Base-by-base conservation (phyloP, 2,329 filamentous ascomycete genomes). In the Biscogniauxia sp. region DNA sequence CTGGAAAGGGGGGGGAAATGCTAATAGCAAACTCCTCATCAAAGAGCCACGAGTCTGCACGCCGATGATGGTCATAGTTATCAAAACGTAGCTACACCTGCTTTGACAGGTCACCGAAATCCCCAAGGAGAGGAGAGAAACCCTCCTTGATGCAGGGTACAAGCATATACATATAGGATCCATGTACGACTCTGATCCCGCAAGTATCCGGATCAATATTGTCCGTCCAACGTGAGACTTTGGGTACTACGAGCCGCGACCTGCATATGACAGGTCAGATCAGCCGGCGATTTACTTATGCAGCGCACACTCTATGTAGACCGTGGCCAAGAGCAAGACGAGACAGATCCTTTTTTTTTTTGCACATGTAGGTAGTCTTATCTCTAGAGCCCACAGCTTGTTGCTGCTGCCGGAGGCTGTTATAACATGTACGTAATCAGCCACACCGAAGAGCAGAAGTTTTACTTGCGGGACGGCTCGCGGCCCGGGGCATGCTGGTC, bases 241-340 rank as follows among this genome's bases (percentile, higher is more conserved):
- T 20, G 23, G 23, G n/a, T 41, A n/a, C 52, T 20, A 57, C 26
- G 53, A 51, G n/a, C 53, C 57, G 57, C 26, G 56, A 62, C 54
- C 59, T 37, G 26, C 58, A 64, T 63, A 61, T 58, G 59, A 61
- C 54, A 59, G 49, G 55, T 60, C 57, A 62, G 54, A 53, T 28
- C 52, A 20, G 8, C 28, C 54, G 28, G 20, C 49, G 20, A 37
- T 57, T 20, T 41, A 54, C 17, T n/a, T 20, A 54, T 45, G 37
- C 17, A 45, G 37, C 49, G 37, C 53, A 57, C 51, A 56, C 45
- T 51, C 51, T 54, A 55, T 55, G 20, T 28, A 17, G 26, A 28
- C 20, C 45, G 57, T 57, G 58, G 50, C 52, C 56, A 55, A 56
- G 54, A 59, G 51, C 49, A 55, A 41, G 53, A 61, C 37, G 45